Base-by-base conservation (phyloP, 805 yeast species). In the Barnettozyma pratensis region DNA sequence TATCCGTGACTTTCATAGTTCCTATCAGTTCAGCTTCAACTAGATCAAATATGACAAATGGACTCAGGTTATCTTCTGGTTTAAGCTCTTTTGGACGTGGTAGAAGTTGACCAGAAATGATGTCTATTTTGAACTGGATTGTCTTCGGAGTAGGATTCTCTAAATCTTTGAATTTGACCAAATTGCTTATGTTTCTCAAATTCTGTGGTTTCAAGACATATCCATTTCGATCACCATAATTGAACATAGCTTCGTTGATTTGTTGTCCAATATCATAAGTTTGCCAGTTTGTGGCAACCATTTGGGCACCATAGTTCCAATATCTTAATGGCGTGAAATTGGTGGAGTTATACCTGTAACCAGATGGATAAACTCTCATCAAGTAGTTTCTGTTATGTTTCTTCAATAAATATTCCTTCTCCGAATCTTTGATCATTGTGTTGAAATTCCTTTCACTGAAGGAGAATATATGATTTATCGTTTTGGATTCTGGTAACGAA, bases 211-310 rank as follows among this genome's bases (percentile, higher is more conserved):
- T 94, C 42, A 87, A 67, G 7, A 85, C 80, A 61, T 88, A 94
- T 0, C 99, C 99, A 0, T 76, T 69, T 41, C 71, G 75, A 11
- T 74, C 70, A 0, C 79, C 76, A 12, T 75, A 65, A 44, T 79
- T 79, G 64, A 92, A 89, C 76, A 90, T 69, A 4, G 96, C 87
- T 53, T 86, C 86, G 63, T 90, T 91, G 9, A 94, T 59, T 61
- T 90, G 96, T 61, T 91, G 92, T 0, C 97, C 97, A 14, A 81
- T 50, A 61, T 94, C 99, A 62, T 80, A 84, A 0, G 94, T 84
- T 65, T 92, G 99, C 97, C 97, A 92, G 62, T 92, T 94, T 0
- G 96, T 83, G 0, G 99, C 98, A 5, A 87, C 98, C 89, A 94
- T 80, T 61, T 94, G 99, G 9, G 77, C 84, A 1, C 99, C 99